Conservation (phyloP, 495 filamentous ascomycete species). For the Trichoderma reesei region DNA sequence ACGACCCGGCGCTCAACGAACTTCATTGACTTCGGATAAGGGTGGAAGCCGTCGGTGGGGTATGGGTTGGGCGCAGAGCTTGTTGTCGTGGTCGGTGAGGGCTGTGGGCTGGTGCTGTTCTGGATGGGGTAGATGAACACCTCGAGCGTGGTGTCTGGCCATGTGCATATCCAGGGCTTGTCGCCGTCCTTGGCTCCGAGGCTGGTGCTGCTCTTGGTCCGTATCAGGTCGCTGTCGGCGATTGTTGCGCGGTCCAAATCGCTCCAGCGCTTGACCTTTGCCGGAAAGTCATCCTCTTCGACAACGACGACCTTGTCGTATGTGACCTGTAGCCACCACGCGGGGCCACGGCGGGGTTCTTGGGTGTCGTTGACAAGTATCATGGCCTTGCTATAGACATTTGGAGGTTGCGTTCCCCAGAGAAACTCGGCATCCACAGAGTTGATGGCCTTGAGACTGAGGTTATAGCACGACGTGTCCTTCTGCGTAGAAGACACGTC, state of each 20-base stretch:
- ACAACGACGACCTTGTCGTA: constrained; percentile 83
- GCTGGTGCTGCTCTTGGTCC: not conserved
- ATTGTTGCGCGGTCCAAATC: not conserved
- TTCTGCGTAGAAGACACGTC: constrained; percentile 15
- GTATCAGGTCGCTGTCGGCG: not conserved
- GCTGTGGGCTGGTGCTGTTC: constrained; percentile 30
- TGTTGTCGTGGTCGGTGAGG: constrained; percentile 10
- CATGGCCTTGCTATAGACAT: constrained; percentile 21
- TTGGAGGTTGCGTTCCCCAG: constrained; percentile 69
- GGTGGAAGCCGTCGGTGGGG: constrained; percentile 14
- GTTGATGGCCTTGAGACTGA: constrained; percentile 21
- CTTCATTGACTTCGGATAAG: constrained; percentile 68
- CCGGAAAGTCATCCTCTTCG: constrained; percentile 35
- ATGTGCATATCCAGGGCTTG: constrained; percentile 79
- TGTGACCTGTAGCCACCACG: constrained; percentile 57
- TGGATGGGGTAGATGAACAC: constrained; percentile 69
- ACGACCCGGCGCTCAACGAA: constrained; percentile 62
- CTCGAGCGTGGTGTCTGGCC: constrained; percentile 74
- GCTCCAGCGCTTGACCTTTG: not conserved
- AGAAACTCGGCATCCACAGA: constrained; percentile 32
- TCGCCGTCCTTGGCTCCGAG: constrained; percentile 38
- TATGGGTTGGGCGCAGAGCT: not conserved
- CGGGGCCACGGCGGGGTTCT: constrained; percentile 55
- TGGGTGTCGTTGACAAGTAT: constrained; percentile 53
- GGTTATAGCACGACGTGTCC: constrained; percentile 17